phyloP scores from a whole-genome alignment of 257 asterid genomes.

The Lycium barbarum region DNA sequence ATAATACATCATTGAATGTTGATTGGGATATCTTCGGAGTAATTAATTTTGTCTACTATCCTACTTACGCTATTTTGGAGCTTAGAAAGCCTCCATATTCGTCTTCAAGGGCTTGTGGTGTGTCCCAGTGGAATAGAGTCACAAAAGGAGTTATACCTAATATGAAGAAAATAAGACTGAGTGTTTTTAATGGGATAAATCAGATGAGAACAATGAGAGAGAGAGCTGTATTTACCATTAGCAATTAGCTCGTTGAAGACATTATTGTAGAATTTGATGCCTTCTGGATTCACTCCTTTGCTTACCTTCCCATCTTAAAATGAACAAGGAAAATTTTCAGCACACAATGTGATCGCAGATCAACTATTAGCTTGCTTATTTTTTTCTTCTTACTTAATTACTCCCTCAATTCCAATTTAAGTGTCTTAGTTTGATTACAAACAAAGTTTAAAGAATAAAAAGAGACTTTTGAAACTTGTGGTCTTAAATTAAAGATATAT shows the following conservation, averaged over 20 bases:
- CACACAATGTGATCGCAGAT: neutral
- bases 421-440: too few relatives aligned
- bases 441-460: too few relatives aligned
- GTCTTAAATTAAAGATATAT: too few relatives aligned
- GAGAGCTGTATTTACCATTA: constrained; percentile 15
- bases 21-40: neutral
- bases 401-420: too few relatives aligned
- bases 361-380: too few relatives aligned
- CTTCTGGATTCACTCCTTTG: constrained; percentile 45
- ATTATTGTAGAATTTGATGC: constrained; percentile 46
- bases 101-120: constrained; percentile 36
- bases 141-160: constrained; percentile 37
- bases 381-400: too few relatives aligned
- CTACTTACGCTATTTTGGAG: constrained; percentile 35
- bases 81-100: constrained; percentile 27
- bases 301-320: constrained; percentile 44
- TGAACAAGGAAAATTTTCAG: neutral
- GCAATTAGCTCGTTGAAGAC: constrained; percentile 35
- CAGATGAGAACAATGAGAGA: neutral
- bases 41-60: neutral
- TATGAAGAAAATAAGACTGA: neutral
- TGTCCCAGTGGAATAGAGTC: constrained; percentile 39
- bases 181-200: neutral
- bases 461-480: too few relatives aligned
- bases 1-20: neutral